Base-by-base conservation (phyloP, 2,329 filamentous ascomycete genomes). In the Daldinia sp. region DNA sequence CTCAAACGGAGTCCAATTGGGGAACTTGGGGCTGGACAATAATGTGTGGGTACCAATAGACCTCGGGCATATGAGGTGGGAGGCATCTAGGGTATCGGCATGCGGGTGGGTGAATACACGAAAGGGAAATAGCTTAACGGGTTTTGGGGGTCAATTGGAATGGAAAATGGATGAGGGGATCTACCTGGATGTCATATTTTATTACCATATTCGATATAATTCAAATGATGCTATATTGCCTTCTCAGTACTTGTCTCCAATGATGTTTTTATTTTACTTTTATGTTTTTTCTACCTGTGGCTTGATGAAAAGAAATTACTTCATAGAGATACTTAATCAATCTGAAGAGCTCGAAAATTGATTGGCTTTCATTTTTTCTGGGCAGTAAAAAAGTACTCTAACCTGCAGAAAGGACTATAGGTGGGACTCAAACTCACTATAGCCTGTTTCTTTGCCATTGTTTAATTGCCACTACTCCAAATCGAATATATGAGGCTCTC, bases 1-100 rank as follows among this genome's bases (percentile, higher is more conserved):
- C n/a, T n/a, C n/a, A n/a, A n/a, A 39, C 60, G 63, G 63, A 59
- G 63, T 66, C 59, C 59, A 60, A 63, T 58, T 50, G 52, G 55
- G 49, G 27, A 39, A 54, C 41, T 52, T 6, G 34, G 56, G 50
- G 58, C 4, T 21, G 37, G 39, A 19, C 11, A 23, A n/a, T 48
- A 15, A 11, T 49, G 39, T 63, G 63, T 50, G 59, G 45, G 50
- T 65, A 63, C 54, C 47, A 50, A 53, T 65, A 59, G 63, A 62
- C 63, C 50, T 65, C 58, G 39, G 55, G 55, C 39, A 63, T 51
- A 53, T 49, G 15, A 56, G 55, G 48, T 10, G 48, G 43, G 59
- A 52, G 51, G 19, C 51, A 56, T 63, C 51, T 63, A 59, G 21
- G 59, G 59, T 57, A 53, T 29, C 29, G 59, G 55, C 47, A 53